A percentile compares a stretch with the other conserved stretches of the same genome.
These are phyloP conservation scores for Gynostemma pentaphyllum DNA, from an alignment of 306 rosid genomes.

Conservation along the genomic window DNA sequence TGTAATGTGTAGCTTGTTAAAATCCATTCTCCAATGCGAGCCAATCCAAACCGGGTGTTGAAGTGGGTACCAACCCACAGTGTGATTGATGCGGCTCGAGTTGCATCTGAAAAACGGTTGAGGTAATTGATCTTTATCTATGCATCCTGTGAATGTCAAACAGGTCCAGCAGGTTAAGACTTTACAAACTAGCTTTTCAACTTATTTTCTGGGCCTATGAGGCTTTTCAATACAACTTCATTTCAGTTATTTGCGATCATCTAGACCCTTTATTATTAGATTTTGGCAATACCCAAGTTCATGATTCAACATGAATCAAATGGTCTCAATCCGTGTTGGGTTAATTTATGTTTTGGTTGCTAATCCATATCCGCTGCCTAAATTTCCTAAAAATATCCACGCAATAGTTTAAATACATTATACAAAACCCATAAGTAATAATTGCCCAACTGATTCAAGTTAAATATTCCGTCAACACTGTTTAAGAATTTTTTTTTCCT, in stretches of 20 bases:
- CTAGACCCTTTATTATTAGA: not conserved
- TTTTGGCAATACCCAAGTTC: not conserved
- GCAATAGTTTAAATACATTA: not conserved
- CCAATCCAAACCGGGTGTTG: conserved; percentile 75
- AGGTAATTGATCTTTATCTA: conserved; percentile 29
- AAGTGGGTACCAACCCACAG: conserved; percentile 65
- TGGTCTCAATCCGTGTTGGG: too few relatives aligned
- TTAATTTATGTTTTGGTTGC: not conserved
- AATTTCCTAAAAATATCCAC: not conserved
- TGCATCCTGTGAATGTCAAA: not conserved
- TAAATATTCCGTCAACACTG: not conserved
- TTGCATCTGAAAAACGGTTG: conserved; percentile 72
- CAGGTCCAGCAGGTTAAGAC: not conserved
- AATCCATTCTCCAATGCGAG: conserved; percentile 94
- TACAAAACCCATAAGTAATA: not conserved
- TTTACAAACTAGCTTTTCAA: not conserved
- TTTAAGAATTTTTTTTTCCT: too few relatives aligned
- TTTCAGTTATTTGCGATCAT: not conserved
- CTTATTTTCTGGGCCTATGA: not conserved
- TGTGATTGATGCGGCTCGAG: conserved; percentile 51
- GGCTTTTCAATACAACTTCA: too few relatives aligned
- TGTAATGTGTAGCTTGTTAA: conserved; percentile 57
- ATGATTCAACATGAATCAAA: not conserved
- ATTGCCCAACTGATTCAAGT: not conserved
- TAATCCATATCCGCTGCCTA: not conserved